phyloP scores from a whole-genome alignment of 2,329 filamentous ascomycete genomes.

The Plenodomus tracheiphilus region DNA sequence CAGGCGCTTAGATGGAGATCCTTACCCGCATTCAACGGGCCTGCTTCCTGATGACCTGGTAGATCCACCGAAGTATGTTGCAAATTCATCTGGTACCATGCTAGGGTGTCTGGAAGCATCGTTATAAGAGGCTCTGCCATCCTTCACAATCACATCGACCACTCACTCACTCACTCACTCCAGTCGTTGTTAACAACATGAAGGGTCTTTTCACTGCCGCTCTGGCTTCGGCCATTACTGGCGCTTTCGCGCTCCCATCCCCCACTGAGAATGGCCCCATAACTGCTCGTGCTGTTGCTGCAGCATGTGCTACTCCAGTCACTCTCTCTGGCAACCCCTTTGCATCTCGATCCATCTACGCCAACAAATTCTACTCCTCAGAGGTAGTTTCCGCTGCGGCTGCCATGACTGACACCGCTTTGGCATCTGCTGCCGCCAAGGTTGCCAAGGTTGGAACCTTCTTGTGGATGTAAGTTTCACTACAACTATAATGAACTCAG shows the following conservation, averaged over 20 bases:
- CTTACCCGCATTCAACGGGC: conserved; percentile 37
- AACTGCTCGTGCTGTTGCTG: conserved; percentile 34
- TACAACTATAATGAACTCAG: not conserved
- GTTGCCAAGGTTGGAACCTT: conserved; percentile 58
- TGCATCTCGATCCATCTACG: conserved; percentile 53
- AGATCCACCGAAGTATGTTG: not conserved
- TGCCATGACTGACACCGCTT: conserved; percentile 55
- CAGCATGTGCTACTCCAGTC: conserved; percentile 41
- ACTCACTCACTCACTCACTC: conserved; percentile 22
- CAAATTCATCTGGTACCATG: not conserved
- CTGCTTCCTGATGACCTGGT: conserved; percentile 39
- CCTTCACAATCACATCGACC: conserved; percentile 18
- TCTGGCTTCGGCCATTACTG: conserved; percentile 40
- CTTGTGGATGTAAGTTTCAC: conserved; percentile 54
- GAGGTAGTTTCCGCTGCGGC: conserved; percentile 62
- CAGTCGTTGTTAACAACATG: conserved; percentile 32
- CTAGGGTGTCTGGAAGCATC: not conserved
- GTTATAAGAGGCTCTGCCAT: conserved; percentile 36
- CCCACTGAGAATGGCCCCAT: conserved; percentile 39
- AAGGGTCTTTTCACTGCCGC: conserved; percentile 40
- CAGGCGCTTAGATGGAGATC: conserved; percentile 26
- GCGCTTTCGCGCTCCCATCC: conserved; percentile 40
- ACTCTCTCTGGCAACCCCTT: conserved; percentile 58
- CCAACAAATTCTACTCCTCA: conserved; percentile 58
- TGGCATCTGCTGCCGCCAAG: conserved; percentile 54